Evolutionary conservation across 345 rosid species (phyloP).

Genomic region (Salix dunnii): DNA sequence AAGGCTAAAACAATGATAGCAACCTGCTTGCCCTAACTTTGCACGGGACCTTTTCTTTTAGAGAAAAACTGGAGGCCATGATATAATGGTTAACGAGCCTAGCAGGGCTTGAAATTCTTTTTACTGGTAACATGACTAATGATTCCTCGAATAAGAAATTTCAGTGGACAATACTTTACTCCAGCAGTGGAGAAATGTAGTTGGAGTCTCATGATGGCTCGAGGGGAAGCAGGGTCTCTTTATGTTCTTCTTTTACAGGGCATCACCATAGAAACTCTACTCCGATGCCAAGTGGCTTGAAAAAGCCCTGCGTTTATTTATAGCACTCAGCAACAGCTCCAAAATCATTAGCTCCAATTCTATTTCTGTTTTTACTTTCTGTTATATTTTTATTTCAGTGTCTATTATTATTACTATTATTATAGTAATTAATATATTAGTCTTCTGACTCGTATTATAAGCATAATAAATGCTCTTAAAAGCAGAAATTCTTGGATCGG

Average conservation of each 20-base stretch:
- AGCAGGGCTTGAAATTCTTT: not conserved
- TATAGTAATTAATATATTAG: no score
- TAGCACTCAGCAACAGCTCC: not conserved
- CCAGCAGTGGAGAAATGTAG: not conserved
- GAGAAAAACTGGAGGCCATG: not conserved
- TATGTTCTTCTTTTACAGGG: not conserved
- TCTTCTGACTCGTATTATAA: no score
- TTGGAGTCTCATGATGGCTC: not conserved
- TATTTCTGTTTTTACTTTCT: no score
- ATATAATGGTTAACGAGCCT: not conserved
- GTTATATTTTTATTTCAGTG: no score
- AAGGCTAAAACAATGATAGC: not conserved
- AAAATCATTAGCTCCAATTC: no score
- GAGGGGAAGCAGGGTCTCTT: not conserved
- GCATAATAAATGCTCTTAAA: no score
- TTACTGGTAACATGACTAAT: not conserved
- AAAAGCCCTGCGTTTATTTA: not conserved
- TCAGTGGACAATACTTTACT: not conserved
- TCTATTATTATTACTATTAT: no score
- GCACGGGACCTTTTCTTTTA: no score
- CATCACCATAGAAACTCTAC: not conserved
- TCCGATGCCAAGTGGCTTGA: not conserved
- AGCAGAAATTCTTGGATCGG: no score
- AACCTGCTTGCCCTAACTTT: not conserved
- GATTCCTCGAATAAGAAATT: not conserved